Conservation (phyloP, 768 basidiomycete species). For the Naganishia vishniacii region DNA sequence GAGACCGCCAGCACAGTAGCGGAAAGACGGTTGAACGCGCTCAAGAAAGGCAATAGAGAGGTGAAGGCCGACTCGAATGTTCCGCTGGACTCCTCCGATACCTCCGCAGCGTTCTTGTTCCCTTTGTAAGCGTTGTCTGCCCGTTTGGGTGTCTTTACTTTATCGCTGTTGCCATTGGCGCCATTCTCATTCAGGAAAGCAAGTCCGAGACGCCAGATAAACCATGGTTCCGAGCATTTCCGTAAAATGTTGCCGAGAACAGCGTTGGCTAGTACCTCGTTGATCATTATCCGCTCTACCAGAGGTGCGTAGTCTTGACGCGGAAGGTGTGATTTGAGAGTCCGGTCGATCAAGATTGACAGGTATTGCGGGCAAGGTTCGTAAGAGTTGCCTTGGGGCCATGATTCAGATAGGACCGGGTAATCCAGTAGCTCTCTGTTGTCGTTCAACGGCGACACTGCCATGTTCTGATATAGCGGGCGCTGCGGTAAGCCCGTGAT, state of each 20-base stretch:
- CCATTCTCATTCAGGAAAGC: conserved; percentile 56
- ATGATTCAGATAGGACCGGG: background rate
- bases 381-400: background rate
- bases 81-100: background rate
- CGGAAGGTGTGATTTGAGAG: conserved; percentile 69
- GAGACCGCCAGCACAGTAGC: background rate
- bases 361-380: conserved; percentile 37
- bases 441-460: background rate
- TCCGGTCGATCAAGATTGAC: conserved; percentile 57
- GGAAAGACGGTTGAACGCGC: background rate
- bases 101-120: background rate
- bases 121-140: no score
- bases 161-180: no score
- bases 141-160: no score
- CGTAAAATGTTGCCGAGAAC: conserved; percentile 58
- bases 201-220: conserved; percentile 67
- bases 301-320: conserved; percentile 71
- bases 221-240: conserved; percentile 80
- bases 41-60: no score
- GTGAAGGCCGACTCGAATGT: background rate
- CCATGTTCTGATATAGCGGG: background rate
- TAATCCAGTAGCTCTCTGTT: background rate
- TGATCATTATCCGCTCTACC: conserved; percentile 70
- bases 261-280: conserved; percentile 76
- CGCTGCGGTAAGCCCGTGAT: background rate